phyloP scores from a whole-genome alignment of 1,284 basidiomycete species.

The Malassezia vespertilionis region DNA sequence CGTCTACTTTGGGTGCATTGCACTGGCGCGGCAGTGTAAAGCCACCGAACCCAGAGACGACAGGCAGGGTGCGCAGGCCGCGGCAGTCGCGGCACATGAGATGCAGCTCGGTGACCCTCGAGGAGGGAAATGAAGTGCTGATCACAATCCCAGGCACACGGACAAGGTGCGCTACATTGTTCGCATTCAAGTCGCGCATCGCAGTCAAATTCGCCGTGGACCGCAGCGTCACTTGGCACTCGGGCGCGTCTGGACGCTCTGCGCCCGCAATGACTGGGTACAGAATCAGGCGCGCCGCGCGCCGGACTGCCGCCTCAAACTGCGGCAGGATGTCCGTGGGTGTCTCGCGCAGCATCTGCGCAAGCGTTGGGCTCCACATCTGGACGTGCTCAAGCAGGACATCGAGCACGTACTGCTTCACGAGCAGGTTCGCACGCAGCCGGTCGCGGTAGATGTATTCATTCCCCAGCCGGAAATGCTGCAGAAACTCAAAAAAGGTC shows the following conservation, averaged over 20 bases:
- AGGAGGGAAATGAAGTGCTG: constrained; percentile 83
- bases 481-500: constrained; percentile 44
- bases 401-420: constrained; percentile 83
- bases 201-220: constrained; percentile 76
- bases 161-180: constrained; percentile 89
- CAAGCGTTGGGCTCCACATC: constrained; percentile 84
- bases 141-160: constrained; percentile 97
- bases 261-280: constrained; percentile 35
- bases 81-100: constrained; percentile 87
- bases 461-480: constrained; percentile 42
- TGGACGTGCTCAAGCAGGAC: constrained; percentile 81
- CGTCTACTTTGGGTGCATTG: constrained; percentile 38
- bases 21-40: constrained; percentile 49
- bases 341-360: constrained; percentile 74
- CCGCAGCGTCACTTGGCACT: constrained; percentile 76
- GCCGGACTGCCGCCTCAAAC: constrained; percentile 41
- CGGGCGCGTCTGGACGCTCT: constrained; percentile 51
- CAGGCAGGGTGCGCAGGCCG: constrained; percentile 57
- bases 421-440: constrained; percentile 72
- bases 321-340: constrained; percentile 76
- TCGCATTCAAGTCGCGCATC: constrained; percentile 71
- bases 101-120: constrained; percentile 79
- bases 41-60: constrained; percentile 76
- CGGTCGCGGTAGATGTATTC: constrained; percentile 60
- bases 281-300: constrained; percentile 39